These are phyloP conservation scores for Starmerella vaccinii DNA, from an alignment of 805 yeast species.

Conservation along the genomic window DNA sequence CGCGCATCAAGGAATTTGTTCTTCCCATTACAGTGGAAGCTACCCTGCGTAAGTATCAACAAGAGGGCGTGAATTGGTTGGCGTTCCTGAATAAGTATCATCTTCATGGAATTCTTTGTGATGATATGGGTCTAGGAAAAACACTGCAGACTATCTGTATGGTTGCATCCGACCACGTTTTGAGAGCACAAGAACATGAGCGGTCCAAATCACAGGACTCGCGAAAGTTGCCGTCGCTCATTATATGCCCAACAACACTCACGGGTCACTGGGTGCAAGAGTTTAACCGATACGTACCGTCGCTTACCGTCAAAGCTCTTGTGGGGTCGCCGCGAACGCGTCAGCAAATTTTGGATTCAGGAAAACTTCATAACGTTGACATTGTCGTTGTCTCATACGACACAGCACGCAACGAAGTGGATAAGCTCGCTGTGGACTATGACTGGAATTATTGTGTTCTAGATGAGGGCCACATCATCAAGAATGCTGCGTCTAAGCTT, in stretches of 20 bases:
- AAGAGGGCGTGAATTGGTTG: slow-evolving; percentile 97
- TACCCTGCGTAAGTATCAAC: slow-evolving; percentile 86
- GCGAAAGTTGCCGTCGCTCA: slow-evolving; percentile 69
- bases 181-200: slow-evolving; percentile 59
- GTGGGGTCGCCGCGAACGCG: slow-evolving; percentile 87
- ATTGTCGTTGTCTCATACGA: slow-evolving; percentile 91
- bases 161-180: slow-evolving; percentile 87
- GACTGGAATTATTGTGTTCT: slow-evolving; percentile 89
- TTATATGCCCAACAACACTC: slow-evolving; percentile 92
- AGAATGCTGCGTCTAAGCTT: slow-evolving; percentile 78
- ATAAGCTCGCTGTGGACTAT: slow-evolving; percentile 40
- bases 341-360: slow-evolving; percentile 15
- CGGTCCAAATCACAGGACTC: slow-evolving; percentile 53
- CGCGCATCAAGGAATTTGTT: slow-evolving; percentile 75
- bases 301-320: slow-evolving; percentile 68
- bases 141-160: slow-evolving; percentile 95
- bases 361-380: slow-evolving; percentile 47
- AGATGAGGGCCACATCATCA: slow-evolving; percentile 96
- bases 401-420: slow-evolving; percentile 86
- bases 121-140: slow-evolving; percentile 98
- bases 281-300: slow-evolving; percentile 78
- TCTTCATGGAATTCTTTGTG: slow-evolving; percentile 94
- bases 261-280: slow-evolving; percentile 99
- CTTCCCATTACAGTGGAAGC: slow-evolving; percentile 90
- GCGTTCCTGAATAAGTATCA: slow-evolving; percentile 91